phyloP scores from a whole-genome alignment of 2,329 filamentous ascomycete genomes.

The Cryphonectria nitschkei region DNA sequence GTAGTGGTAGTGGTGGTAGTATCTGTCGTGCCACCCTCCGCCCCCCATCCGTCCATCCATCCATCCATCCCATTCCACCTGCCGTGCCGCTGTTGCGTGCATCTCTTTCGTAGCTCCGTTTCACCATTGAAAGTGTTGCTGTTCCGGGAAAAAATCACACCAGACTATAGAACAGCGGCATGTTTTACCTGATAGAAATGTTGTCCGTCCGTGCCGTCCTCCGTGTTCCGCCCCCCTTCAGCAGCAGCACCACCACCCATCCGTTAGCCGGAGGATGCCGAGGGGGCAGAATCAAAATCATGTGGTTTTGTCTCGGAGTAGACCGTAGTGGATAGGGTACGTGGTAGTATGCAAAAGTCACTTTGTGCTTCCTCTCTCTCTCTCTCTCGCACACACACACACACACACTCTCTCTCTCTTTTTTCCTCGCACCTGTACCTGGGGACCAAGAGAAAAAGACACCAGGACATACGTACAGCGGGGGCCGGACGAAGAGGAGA shows the following conservation, averaged over 20 bases:
- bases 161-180: neutral
- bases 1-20: neutral
- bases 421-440: neutral
- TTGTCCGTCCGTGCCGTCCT: neutral
- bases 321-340: neutral
- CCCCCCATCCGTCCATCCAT: neutral
- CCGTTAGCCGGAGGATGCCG: neutral
- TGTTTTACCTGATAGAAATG: neutral
- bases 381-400: neutral
- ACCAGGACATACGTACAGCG: neutral
- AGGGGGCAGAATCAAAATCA: neutral
- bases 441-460: too few relatives aligned
- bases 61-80: too few relatives aligned
- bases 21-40: neutral
- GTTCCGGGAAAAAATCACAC: neutral
- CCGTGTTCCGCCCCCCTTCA: neutral
- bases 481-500: neutral
- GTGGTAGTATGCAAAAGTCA: neutral
- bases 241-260: neutral
- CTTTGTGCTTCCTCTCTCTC: neutral
- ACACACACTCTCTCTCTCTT: too few relatives aligned
- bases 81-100: neutral
- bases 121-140: neutral
- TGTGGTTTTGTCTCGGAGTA: neutral
- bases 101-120: neutral